These are phyloP conservation scores for Eimeria tenella DNA, from an alignment of 169 alveolate species.

Conservation along the genomic window DNA sequence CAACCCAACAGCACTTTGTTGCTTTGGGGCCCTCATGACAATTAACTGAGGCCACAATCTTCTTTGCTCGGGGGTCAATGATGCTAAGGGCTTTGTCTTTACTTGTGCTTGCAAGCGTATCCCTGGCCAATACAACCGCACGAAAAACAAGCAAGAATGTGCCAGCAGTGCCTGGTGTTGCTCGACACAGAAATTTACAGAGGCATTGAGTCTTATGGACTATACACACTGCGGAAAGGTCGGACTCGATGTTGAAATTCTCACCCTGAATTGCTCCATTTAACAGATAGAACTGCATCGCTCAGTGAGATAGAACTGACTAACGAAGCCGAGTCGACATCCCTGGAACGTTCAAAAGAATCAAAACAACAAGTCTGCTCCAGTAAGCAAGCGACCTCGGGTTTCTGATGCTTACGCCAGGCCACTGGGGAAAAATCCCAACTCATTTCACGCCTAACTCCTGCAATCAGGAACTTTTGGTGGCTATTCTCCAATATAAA, in stretches of 20 bases:
- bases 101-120: slow-evolving; percentile 69
- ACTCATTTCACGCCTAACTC: background rate
- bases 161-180: too few relatives aligned
- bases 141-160: background rate
- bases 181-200: too few relatives aligned
- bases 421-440: too few relatives aligned
- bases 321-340: slow-evolving; percentile 68
- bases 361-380: background rate
- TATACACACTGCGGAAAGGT: background rate
- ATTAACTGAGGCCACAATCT: slow-evolving; percentile 45
- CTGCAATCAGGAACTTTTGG: background rate
- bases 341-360: slow-evolving; percentile 39
- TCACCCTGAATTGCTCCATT: slow-evolving; percentile 73
- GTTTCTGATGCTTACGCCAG: background rate
- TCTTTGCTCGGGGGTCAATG: slow-evolving; percentile 69
- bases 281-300: slow-evolving; percentile 64
- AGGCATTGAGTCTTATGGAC: too few relatives aligned
- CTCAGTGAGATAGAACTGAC: slow-evolving; percentile 34
- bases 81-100: slow-evolving; percentile 68
- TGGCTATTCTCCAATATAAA: background rate
- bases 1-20: slow-evolving; percentile 74
- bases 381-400: background rate
- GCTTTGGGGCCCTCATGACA: slow-evolving; percentile 81
- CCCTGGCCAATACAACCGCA: slow-evolving; percentile 4
- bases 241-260: background rate